Evolutionary conservation across 805 yeast species (phyloP).

Genomic region (Lachancea quebecensis): DNA sequence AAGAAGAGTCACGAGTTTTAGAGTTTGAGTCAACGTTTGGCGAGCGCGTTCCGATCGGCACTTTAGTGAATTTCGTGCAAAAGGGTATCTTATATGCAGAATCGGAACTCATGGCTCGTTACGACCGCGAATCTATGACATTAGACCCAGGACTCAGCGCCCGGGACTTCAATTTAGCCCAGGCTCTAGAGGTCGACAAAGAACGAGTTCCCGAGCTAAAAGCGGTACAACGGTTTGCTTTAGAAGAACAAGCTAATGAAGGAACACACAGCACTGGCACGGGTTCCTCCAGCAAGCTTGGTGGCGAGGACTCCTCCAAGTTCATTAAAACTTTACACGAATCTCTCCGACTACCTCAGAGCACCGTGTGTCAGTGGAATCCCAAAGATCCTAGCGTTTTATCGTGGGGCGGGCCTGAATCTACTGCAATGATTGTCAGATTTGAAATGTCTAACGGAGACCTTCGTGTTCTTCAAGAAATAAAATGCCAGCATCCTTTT

Average conservation of each 20-base stretch:
- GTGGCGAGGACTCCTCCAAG: conserved; percentile 13
- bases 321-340: conserved; percentile 36
- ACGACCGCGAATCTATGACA: conserved; percentile 21
- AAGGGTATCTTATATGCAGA: conserved; percentile 77
- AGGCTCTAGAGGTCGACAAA: conserved; percentile 43
- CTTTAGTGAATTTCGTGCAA: conserved; percentile 74
- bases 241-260: conserved; percentile 15
- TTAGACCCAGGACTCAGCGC: conserved; percentile 20
- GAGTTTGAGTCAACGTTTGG: conserved; percentile 47
- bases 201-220: conserved; percentile 28
- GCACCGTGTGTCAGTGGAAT: conserved; percentile 50
- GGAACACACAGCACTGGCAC: not conserved
- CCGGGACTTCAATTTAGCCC: conserved; percentile 45
- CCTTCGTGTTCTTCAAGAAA: conserved; percentile 1
- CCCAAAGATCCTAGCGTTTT: conserved; percentile 40
- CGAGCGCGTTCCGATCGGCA: conserved; percentile 62
- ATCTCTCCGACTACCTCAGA: conserved; percentile 34
- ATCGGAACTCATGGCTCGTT: conserved; percentile 49
- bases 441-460: conserved; percentile 19
- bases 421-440: conserved; percentile 41
- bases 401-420: conserved; percentile 49
- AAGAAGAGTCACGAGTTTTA: conserved; percentile 61
- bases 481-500: conserved; percentile 31
- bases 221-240: conserved; percentile 29
- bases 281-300: conserved; percentile 2